These are phyloP conservation scores for Cornus suecica DNA, from an alignment of 148 eudicot genomes.

Conservation along the genomic window DNA sequence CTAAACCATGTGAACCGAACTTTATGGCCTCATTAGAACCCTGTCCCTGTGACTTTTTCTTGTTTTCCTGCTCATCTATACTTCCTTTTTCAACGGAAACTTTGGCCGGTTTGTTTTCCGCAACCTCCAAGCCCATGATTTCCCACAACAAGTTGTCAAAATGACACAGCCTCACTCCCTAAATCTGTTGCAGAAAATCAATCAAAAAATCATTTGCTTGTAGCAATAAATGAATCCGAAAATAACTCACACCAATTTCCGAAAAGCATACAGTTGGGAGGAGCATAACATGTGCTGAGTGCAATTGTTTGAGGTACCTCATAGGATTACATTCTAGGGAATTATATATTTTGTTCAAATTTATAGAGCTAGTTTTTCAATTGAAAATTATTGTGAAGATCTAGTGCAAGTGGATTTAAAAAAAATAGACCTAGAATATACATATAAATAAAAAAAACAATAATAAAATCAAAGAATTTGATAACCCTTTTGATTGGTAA, in stretches of 20 bases:
- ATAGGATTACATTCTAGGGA: no score
- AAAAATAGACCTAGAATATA: no score
- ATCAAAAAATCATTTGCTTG: neutral
- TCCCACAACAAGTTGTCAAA: neutral
- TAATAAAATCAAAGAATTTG: no score
- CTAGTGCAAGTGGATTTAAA: no score
- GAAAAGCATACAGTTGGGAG: no score
- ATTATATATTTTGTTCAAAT: no score
- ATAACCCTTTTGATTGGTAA: neutral
- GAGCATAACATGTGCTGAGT: no score
- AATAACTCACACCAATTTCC: no score
- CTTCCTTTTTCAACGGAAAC: conserved; percentile 33
- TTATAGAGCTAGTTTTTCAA: neutral
- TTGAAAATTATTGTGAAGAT: neutral
- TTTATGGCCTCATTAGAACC: conserved; percentile 40
- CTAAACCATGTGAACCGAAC: conserved; percentile 61
- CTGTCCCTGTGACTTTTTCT: conserved; percentile 17
- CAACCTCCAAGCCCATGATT: conserved; percentile 10
- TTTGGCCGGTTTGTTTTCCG: conserved; percentile 49
- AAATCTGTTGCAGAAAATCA: neutral
- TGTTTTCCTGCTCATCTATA: conserved; percentile 38
- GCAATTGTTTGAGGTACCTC: no score
- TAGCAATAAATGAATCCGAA: neutral
- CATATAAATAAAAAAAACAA: no score
- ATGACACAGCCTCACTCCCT: neutral